Evolutionary conservation across 352 stramenopile genomes (phyloP).

Genomic region (Thraustochytrium sp.): DNA sequence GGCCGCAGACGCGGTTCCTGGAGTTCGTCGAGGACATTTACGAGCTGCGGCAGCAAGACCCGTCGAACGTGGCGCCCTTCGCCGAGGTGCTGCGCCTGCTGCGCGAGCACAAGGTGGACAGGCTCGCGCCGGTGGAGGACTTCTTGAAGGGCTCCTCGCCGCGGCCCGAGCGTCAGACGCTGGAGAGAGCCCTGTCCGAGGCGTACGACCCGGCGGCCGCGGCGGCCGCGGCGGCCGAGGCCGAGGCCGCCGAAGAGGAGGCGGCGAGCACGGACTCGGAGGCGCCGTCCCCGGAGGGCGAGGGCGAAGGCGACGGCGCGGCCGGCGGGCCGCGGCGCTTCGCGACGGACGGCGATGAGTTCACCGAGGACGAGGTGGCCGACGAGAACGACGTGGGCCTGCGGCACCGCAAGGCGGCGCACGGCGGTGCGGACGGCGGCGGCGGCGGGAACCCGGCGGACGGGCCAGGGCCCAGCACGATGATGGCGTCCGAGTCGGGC

Average conservation of each 20-base stretch:
- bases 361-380: background rate
- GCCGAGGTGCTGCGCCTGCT: conserved; percentile 8
- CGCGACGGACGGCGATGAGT: background rate
- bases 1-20: background rate
- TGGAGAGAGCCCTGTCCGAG: background rate
- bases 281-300: no score
- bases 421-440: background rate
- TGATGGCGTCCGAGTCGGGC: background rate
- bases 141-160: background rate
- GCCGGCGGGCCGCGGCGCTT: no score
- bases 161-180: background rate
- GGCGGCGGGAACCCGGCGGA: background rate
- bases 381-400: background rate
- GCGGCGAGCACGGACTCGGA: background rate
- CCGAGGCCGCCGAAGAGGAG: background rate
- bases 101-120: conserved; percentile 1
- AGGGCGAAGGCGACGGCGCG: no score
- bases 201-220: no score
- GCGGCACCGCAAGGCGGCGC: background rate
- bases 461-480: background rate
- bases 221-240: no score
- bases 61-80: background rate
- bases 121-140: background rate
- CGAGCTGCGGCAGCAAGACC: background rate
- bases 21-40: conserved; percentile 19